These are phyloP conservation scores for Apodospora peruviana DNA, from an alignment of 495 filamentous ascomycete genomes.

Conservation along the genomic window DNA sequence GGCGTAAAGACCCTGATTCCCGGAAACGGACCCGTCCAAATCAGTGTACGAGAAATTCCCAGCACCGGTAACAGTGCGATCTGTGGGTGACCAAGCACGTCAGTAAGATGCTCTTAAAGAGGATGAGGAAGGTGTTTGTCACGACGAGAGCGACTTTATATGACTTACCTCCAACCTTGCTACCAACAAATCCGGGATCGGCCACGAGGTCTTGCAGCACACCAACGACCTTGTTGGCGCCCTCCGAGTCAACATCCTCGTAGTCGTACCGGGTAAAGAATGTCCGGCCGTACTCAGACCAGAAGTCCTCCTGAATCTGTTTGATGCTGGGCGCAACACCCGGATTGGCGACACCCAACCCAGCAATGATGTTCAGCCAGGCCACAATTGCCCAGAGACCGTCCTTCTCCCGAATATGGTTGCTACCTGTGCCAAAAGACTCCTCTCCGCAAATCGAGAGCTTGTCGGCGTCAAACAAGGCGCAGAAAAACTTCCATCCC, in stretches of 20 bases:
- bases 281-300: constrained; percentile 90
- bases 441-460: constrained; percentile 98
- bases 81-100: constrained; percentile 24
- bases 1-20: constrained; percentile 93
- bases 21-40: constrained; percentile 87
- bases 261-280: constrained; percentile 99
- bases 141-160: too few species aligned
- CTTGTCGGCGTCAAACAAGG: constrained; percentile 93
- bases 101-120: constrained; percentile 2
- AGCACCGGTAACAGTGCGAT: constrained; percentile 76
- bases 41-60: constrained; percentile 98
- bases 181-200: constrained; percentile 69
- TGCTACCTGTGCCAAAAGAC: constrained; percentile 96
- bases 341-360: constrained; percentile 76
- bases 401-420: constrained; percentile 99
- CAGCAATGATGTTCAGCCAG: constrained; percentile 98
- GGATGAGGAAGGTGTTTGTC: too few species aligned
- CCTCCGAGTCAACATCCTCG: constrained; percentile 85
- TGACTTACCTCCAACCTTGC: constrained; percentile 60
- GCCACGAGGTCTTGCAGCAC: constrained; percentile 67
- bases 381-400: constrained; percentile 95
- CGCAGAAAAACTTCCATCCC: constrained; percentile 99
- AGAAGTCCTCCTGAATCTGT: constrained; percentile 95
- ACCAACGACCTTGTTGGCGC: constrained; percentile 80
- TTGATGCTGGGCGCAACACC: constrained; percentile 77